A percentile compares a stretch with the other conserved stretches of the same genome.
These are phyloP conservation scores for Polytolypa hystricis DNA, from an alignment of 2,329 filamentous ascomycete species.

Conservation along the genomic window DNA sequence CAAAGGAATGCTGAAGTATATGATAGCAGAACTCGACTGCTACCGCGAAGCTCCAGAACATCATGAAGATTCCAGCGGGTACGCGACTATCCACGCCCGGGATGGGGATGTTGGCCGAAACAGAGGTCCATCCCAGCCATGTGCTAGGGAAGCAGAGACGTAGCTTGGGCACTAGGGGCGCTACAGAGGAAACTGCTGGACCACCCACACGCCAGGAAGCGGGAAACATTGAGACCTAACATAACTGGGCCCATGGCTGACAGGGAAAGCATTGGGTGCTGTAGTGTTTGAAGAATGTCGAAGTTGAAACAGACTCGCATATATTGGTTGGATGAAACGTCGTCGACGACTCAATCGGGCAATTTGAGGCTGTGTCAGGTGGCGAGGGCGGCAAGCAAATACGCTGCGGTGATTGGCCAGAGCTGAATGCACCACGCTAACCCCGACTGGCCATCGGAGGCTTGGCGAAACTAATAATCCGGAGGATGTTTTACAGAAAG, in stretches of 20 bases:
- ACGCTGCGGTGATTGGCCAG: neutral
- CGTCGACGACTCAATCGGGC: neutral
- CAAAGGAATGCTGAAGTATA: too few relatives aligned
- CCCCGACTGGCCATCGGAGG: neutral
- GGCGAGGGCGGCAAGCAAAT: neutral
- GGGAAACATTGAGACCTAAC: constrained; percentile 1
- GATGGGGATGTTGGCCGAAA: neutral
- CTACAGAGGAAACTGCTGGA: neutral
- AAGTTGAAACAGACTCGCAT: neutral
- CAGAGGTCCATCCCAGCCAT: too few relatives aligned
- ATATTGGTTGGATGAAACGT: neutral
- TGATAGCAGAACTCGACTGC: too few relatives aligned
- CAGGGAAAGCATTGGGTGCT: neutral
- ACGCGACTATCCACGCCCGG: too few relatives aligned
- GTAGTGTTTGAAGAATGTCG: neutral
- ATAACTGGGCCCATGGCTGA: neutral
- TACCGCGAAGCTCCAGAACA: too few relatives aligned
- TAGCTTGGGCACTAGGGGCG: neutral
- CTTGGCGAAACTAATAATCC: too few relatives aligned
- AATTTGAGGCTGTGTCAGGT: neutral
- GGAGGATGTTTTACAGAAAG: too few relatives aligned
- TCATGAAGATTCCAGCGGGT: too few relatives aligned
- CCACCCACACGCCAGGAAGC: constrained; percentile 1
- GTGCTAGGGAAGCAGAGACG: neutral
- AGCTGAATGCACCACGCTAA: neutral